Evolutionary conservation across 176 grass and related monocot species (phyloP), one percentile per base, ranked within the genome.

Genomic region (Thalia dealbata): DNA sequence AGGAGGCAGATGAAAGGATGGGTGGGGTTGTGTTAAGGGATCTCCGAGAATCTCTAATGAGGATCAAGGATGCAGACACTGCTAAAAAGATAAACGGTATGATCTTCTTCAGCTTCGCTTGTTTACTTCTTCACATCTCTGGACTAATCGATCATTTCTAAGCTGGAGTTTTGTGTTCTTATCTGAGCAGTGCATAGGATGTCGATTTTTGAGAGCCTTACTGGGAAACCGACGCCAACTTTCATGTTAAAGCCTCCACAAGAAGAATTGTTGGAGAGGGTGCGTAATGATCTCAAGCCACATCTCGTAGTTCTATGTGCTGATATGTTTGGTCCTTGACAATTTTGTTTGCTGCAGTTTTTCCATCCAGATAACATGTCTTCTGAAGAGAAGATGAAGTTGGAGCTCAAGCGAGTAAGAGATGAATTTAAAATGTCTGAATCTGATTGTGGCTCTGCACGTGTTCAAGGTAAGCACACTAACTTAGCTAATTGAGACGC

Each of bases 381-480:
- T 45, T 88, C 90, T 0, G 95, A 84, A 54, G 95, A 93, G 81
- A 93, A 93, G 74, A 82, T 99, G 95, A 99, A 99, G 73, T 64
- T 93, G 68, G 85, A 91, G 67, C 90, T 99, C 58, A 78, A 91
- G 71, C 84, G 65, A 76, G 95, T 88, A 24, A 88, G 95, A 75
- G 85, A 99, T 16, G 90, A 99, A 77, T 93, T 99, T 79, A 99
- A 93, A 78, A 87, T 93, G 95, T 91, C 90, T 0, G 95, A 99
- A 71, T 91, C 85, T 9, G 90, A 99, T 77, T 93, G 90, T 73
- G 90, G 95, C 42, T 99, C 95, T 70, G 85, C 87, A 65, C 82
- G 90, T 71, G 87, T 99, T 80, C 90, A 99, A 85, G 88, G 95
- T 93, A 79, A 45, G n/a, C 29, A 25, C n/a, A 48, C 18, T 45